These are phyloP conservation scores for Dactylonectria macrodidyma DNA, from an alignment of 2,329 filamentous ascomycete genomes.

Conservation along the genomic window DNA sequence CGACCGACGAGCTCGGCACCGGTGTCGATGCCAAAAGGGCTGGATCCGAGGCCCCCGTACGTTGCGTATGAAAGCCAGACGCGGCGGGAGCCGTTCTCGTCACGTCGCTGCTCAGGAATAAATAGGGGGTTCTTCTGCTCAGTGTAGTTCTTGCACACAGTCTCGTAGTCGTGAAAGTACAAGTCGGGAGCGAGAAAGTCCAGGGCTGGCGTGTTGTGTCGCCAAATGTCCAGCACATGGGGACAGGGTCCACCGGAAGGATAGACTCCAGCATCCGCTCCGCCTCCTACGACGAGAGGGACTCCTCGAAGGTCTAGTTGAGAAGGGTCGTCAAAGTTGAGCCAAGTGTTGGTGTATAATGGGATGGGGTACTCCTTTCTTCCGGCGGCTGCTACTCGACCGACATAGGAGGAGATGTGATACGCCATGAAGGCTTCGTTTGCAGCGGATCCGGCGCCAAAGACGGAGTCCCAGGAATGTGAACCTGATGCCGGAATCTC, in stretches of 20 bases:
- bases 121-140: slow-evolving; percentile 62
- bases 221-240: slow-evolving; percentile 57
- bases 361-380: slow-evolving; percentile 53
- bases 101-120: slow-evolving; percentile 67
- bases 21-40: slow-evolving; percentile 59
- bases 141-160: slow-evolving; percentile 59
- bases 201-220: slow-evolving; percentile 56
- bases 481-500: slow-evolving; percentile 41
- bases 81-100: slow-evolving; percentile 60
- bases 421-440: slow-evolving; percentile 58
- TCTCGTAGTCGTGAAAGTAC: slow-evolving; percentile 64
- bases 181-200: slow-evolving; percentile 64
- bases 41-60: slow-evolving; percentile 55
- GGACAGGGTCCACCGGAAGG: slow-evolving; percentile 54
- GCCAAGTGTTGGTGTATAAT: slow-evolving; percentile 55
- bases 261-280: slow-evolving; percentile 53
- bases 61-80: slow-evolving; percentile 60
- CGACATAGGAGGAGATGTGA: slow-evolving; percentile 51
- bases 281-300: slow-evolving; percentile 54
- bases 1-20: slow-evolving; percentile 49
- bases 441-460: slow-evolving; percentile 48
- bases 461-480: slow-evolving; percentile 52
- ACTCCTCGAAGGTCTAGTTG: slow-evolving; percentile 51
- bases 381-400: slow-evolving; percentile 53
- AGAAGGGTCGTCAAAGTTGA: slow-evolving; percentile 51